Conservation (phyloP, 2,329 filamentous ascomycete species). For the Alternaria infectoria region DNA sequence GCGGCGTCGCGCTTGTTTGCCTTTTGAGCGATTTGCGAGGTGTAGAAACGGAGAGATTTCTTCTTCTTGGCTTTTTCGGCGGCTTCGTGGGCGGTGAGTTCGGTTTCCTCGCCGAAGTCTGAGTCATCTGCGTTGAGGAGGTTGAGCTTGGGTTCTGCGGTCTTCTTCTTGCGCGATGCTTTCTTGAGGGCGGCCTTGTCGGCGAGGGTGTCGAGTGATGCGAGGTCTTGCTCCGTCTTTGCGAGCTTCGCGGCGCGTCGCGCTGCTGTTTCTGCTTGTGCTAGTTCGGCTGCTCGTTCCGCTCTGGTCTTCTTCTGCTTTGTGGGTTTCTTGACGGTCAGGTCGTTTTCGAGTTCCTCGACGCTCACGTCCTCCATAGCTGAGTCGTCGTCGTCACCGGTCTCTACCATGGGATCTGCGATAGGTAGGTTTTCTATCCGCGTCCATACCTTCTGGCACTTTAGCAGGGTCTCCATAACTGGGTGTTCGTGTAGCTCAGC, state of each 20-base stretch:
- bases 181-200: conserved; percentile 56
- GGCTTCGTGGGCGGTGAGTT: conserved; percentile 76
- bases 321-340: conserved; percentile 39
- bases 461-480: conserved; percentile 83
- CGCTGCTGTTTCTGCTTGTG: conserved; percentile 61
- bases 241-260: conserved; percentile 61
- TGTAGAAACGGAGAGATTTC: conserved; percentile 96
- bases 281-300: conserved; percentile 58
- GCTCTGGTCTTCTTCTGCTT: conserved; percentile 55
- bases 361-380: conserved; percentile 40
- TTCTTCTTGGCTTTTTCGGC: conserved; percentile 88
- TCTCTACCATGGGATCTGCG: conserved; percentile 51
- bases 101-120: conserved; percentile 91
- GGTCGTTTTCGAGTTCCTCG: conserved; percentile 44
- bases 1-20: conserved; percentile 80
- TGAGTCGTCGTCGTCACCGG: conserved; percentile 40
- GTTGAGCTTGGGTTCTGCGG: conserved; percentile 35
- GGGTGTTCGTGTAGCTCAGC: conserved; percentile 86
- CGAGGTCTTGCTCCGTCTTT: conserved; percentile 72
- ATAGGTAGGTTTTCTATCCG: conserved; percentile 71
- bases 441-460: conserved; percentile 81
- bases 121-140: conserved; percentile 68
- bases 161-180: conserved; percentile 52
- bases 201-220: conserved; percentile 71
- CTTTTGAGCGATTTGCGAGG: conserved; percentile 95